Evolutionary conservation across 345 rosid genomes (phyloP).

Genomic region (Corchorus capsularis): DNA sequence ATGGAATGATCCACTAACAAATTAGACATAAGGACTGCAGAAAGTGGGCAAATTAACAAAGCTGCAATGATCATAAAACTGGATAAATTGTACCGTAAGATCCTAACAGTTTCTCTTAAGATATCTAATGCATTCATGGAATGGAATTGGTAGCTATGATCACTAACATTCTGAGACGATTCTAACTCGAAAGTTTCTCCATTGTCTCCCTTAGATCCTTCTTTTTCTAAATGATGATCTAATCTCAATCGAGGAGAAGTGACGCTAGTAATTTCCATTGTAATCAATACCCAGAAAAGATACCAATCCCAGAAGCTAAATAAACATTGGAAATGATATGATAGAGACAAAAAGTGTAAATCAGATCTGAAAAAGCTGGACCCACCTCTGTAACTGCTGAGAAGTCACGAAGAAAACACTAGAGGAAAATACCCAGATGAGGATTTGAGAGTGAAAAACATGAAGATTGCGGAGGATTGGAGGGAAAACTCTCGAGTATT

Average conservation of each 20-base stretch:
- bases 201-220: constrained; percentile 42
- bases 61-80: constrained; percentile 64
- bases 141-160: constrained; percentile 37
- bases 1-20: constrained; percentile 64
- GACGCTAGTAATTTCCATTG: constrained; percentile 42
- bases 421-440: background rate
- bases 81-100: constrained; percentile 66
- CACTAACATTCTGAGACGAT: constrained; percentile 25
- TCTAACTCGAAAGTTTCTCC: constrained; percentile 43
- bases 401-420: background rate
- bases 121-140: constrained; percentile 86
- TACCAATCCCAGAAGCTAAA: constrained; percentile 15
- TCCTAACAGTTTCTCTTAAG: constrained; percentile 80
- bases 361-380: constrained; percentile 20
- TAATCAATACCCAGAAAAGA: constrained; percentile 20
- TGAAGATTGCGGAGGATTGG: constrained; percentile 10
- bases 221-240: constrained; percentile 37
- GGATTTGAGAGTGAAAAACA: background rate
- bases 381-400: constrained; percentile 8
- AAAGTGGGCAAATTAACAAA: constrained; percentile 78
- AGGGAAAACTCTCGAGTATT: background rate
- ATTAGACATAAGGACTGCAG: constrained; percentile 67
- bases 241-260: constrained; percentile 37
- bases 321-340: constrained; percentile 2
- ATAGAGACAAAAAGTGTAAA: background rate